Percentiles rank a stretch among this genome's conserved stretches.
Conservation (phyloP, 176 grass and related monocot genomes). For the Stipa capillata region DNA sequence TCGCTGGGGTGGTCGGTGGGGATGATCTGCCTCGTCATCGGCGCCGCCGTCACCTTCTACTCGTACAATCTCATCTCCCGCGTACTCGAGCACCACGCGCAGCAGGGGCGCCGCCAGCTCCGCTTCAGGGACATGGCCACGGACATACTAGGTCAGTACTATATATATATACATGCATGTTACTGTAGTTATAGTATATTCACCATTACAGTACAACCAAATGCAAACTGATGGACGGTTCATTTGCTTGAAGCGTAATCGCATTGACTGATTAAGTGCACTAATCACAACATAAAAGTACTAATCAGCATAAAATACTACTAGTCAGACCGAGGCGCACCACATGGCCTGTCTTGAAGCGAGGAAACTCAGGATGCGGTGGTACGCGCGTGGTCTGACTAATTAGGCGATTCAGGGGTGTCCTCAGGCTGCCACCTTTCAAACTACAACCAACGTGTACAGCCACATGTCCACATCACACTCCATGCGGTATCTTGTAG, state of each 20-base stretch:
- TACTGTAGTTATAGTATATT: not conserved
- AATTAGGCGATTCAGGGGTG: no score
- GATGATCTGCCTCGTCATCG: conserved; percentile 50
- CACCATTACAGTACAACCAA: not conserved
- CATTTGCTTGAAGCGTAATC: not conserved
- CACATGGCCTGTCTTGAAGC: not conserved
- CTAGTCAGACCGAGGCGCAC: not conserved
- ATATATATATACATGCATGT: not conserved
- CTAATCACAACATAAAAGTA: not conserved
- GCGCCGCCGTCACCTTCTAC: conserved; percentile 73
- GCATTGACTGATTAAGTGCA: not conserved
- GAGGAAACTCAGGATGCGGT: no score
- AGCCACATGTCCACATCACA: no score
- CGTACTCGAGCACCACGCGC: conserved; percentile 91
- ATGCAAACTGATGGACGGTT: not conserved
- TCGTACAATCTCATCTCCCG: conserved; percentile 95
- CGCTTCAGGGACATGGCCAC: conserved; percentile 93
- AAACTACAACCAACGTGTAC: no score
- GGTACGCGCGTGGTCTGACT: no score
- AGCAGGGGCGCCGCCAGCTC: conserved; percentile 66
- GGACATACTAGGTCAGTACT: conserved; percentile 67
- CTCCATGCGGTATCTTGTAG: no score
- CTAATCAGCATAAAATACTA: no score
- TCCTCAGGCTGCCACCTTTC: no score
- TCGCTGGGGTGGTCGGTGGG: conserved; percentile 62